These are phyloP conservation scores for Penicillium concentricum DNA, from an alignment of 2,329 filamentous ascomycete species.

Conservation along the genomic window DNA sequence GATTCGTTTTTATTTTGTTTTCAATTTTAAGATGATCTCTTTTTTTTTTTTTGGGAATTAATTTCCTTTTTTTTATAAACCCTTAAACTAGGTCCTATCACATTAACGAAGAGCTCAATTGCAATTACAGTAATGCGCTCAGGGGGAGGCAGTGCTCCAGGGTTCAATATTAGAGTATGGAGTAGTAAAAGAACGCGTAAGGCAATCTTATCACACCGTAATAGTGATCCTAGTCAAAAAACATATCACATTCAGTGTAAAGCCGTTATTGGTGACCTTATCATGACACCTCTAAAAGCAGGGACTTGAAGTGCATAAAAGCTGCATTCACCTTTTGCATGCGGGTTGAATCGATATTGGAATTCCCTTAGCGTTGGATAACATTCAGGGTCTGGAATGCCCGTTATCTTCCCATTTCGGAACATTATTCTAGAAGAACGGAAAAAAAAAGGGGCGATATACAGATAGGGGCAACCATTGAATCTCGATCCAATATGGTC, in stretches of 20 bases:
- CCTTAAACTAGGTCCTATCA: background rate
- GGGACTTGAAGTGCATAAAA: conserved; percentile 2
- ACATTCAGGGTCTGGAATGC: conserved; percentile 18
- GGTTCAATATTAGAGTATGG: no score
- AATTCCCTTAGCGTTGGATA: conserved; percentile 7
- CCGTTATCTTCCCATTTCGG: conserved; percentile 19
- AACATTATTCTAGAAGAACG: conserved; percentile 3
- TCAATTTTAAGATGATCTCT: background rate
- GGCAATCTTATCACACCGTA: conserved; percentile 4
- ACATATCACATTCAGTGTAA: conserved; percentile 19
- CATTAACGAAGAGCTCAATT: conserved; percentile 1
- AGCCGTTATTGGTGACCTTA: conserved; percentile 19
- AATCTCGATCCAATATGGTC: conserved; percentile 8
- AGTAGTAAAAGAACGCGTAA: conserved; percentile 9
- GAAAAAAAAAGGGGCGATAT: conserved; percentile 6
- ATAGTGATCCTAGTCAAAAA: conserved; percentile 13
- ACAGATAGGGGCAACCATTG: conserved; percentile 10
- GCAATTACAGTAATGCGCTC: background rate
- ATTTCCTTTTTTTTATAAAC: background rate
- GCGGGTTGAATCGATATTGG: conserved; percentile 11
- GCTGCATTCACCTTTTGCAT: conserved; percentile 9
- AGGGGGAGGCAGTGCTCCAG: conserved; percentile 4
- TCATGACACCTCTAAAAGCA: conserved; percentile 12
- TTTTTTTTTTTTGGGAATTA: background rate
- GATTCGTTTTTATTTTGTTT: conserved; percentile 7